Evolutionary conservation across 2,329 filamentous ascomycete species (phyloP).

Genomic region (Dryadomyces sulphureus): DNA sequence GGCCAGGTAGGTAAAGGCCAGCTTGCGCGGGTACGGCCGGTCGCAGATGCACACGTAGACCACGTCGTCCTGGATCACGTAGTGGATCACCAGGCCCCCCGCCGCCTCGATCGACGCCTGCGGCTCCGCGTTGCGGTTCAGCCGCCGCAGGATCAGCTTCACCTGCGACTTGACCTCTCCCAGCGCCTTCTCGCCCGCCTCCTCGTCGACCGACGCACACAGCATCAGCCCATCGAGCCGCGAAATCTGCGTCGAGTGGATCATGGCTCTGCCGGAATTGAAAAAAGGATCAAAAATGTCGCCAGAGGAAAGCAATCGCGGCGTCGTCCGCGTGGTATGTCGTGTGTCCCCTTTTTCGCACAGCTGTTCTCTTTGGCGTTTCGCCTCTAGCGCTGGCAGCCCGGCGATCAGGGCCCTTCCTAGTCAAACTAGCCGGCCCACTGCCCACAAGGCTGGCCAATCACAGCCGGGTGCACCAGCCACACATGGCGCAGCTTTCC

Average conservation of each 20-base stretch:
- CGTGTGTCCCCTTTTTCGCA: neutral
- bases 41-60: slow-evolving; percentile 93
- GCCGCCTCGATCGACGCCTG: slow-evolving; percentile 87
- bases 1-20: slow-evolving; percentile 94
- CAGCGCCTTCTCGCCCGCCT: slow-evolving; percentile 58
- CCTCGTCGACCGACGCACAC: slow-evolving; percentile 87
- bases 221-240: slow-evolving; percentile 90
- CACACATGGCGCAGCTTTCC: neutral
- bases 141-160: slow-evolving; percentile 75
- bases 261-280: slow-evolving; percentile 38
- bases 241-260: slow-evolving; percentile 85
- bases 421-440: neutral
- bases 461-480: neutral
- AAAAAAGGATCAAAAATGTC: neutral
- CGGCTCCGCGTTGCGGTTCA: slow-evolving; percentile 77
- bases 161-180: slow-evolving; percentile 80
- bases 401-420: no score
- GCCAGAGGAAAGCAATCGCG: neutral
- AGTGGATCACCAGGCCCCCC: slow-evolving; percentile 63
- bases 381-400: no score
- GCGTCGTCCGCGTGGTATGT: neutral
- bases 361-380: neutral
- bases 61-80: slow-evolving; percentile 66
- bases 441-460: slow-evolving; percentile 2
- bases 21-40: slow-evolving; percentile 86